A percentile compares a stretch with the other conserved stretches of the same genome.
phyloP scores from a whole-genome alignment of 2,329 filamentous ascomycete species.

The Nemania sp. region DNA sequence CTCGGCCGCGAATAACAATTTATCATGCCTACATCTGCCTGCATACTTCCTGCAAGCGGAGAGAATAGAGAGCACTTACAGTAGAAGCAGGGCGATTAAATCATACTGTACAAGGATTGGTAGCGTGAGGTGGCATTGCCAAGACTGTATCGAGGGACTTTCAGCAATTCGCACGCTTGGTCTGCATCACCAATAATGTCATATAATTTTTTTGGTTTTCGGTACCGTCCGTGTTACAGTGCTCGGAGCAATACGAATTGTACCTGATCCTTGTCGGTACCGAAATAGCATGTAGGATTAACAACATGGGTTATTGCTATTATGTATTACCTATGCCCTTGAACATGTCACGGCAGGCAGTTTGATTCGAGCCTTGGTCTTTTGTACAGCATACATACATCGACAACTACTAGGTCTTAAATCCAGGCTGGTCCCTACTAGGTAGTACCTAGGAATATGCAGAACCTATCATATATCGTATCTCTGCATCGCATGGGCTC shows the following conservation, averaged over 20 bases:
- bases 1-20: background rate
- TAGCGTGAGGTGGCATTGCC: slow-evolving; percentile 31
- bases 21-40: background rate
- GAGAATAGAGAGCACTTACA: background rate
- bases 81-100: slow-evolving; percentile 11
- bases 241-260: slow-evolving; percentile 37
- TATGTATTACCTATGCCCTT: slow-evolving; percentile 8
- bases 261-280: slow-evolving; percentile 28
- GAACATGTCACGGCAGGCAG: slow-evolving; percentile 11
- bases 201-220: slow-evolving; percentile 21
- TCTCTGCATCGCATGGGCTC: background rate
- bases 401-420: too few relatives aligned
- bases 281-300: slow-evolving; percentile 34
- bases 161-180: slow-evolving; percentile 20
- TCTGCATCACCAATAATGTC: slow-evolving; percentile 34
- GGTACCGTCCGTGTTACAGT: slow-evolving; percentile 34
- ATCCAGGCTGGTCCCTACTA: too few relatives aligned
- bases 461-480: too few relatives aligned
- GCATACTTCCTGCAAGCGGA: too few relatives aligned
- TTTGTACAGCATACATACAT: too few relatives aligned
- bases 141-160: slow-evolving; percentile 30
- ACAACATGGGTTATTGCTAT: slow-evolving; percentile 13
- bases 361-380: too few relatives aligned
- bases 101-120: slow-evolving; percentile 31
- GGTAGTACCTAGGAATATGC: too few relatives aligned